phyloP scores from a whole-genome alignment of 2,329 filamentous ascomycete genomes.

The Calonectria pseudoturangicola region DNA sequence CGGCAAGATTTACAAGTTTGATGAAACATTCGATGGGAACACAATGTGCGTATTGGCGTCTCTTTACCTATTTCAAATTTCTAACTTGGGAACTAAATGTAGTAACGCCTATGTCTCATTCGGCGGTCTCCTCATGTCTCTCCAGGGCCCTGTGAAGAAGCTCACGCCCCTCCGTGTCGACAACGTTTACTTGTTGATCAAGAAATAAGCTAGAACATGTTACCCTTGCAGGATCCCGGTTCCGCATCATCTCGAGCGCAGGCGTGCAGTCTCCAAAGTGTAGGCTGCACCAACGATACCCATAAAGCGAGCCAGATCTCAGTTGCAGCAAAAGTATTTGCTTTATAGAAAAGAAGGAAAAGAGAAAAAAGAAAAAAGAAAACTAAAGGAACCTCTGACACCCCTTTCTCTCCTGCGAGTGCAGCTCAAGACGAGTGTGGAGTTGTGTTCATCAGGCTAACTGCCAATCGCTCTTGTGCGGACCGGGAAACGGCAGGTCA shows the following conservation, averaged over 20 bases:
- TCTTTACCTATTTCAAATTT: neutral
- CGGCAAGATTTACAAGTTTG: constrained; percentile 92
- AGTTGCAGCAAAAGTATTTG: constrained; percentile 31
- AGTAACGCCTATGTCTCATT: constrained; percentile 97
- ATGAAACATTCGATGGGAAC: constrained; percentile 85
- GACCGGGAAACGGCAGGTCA: constrained; percentile 85
- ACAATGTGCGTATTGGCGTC: constrained; percentile 78
- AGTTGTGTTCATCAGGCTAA: constrained; percentile 33
- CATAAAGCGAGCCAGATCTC: constrained; percentile 46
- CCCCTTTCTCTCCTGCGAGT: neutral
- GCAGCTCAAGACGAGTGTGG: neutral
- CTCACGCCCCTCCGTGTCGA: constrained; percentile 93
- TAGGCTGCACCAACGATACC: constrained; percentile 53
- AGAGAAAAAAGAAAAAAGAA: constrained; percentile 17
- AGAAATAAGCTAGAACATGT: constrained; percentile 78
- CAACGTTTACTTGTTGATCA: constrained; percentile 93
- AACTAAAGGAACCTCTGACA: neutral
- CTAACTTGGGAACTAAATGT: constrained; percentile 43
- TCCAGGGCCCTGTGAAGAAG: constrained; percentile 97
- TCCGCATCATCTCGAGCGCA: constrained; percentile 15
- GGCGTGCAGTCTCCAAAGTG: constrained; percentile 45
- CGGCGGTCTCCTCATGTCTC: constrained; percentile 90
- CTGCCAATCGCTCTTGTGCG: constrained; percentile 67
- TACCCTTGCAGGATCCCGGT: constrained; percentile 38
- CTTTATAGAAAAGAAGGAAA: constrained; percentile 23